phyloP scores from a whole-genome alignment of 192 early-diverging fungal genomes.

The Backusella tarrabulga region DNA sequence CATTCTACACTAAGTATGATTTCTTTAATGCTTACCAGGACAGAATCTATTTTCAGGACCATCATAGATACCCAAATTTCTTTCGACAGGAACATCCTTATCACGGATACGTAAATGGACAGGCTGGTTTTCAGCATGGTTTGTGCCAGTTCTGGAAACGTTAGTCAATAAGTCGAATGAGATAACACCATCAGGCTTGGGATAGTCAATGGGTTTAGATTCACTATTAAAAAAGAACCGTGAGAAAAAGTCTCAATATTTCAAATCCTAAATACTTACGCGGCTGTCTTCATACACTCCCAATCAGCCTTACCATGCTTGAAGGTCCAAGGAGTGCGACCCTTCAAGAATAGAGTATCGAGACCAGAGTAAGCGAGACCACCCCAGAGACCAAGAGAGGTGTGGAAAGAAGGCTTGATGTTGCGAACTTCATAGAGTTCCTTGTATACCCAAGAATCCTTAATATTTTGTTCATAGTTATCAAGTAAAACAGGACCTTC shows the following conservation, averaged over 20 bases:
- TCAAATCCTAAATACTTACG: conserved; percentile 25
- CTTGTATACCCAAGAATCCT: conserved; percentile 86
- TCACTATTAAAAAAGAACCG: conserved; percentile 32
- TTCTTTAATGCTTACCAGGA: conserved; percentile 59
- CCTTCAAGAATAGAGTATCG: conserved; percentile 87
- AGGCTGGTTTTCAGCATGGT: conserved; percentile 94
- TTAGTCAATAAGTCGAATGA: conserved; percentile 95
- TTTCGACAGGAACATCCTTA: conserved; percentile 71
- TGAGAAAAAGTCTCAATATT: not conserved
- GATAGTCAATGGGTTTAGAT: conserved; percentile 89
- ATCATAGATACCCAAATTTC: conserved; percentile 83
- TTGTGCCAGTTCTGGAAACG: conserved; percentile 90
- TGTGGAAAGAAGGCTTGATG: conserved; percentile 91
- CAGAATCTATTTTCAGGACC: conserved; percentile 97
- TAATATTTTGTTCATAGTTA: conserved; percentile 78
- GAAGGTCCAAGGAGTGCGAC: conserved; percentile 92
- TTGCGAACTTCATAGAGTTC: conserved; percentile 93
- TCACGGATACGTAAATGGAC: conserved; percentile 86
- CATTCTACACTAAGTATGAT: not conserved
- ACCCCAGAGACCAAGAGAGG: conserved; percentile 81
- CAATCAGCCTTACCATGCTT: conserved; percentile 84
- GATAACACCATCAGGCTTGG: conserved; percentile 94
- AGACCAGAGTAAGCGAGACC: conserved; percentile 87
- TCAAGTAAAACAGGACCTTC: conserved; percentile 66
- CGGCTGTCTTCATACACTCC: conserved; percentile 70